Base-by-base conservation (phyloP, 495 filamentous ascomycete genomes). In the Penicillium subrubescens region DNA sequence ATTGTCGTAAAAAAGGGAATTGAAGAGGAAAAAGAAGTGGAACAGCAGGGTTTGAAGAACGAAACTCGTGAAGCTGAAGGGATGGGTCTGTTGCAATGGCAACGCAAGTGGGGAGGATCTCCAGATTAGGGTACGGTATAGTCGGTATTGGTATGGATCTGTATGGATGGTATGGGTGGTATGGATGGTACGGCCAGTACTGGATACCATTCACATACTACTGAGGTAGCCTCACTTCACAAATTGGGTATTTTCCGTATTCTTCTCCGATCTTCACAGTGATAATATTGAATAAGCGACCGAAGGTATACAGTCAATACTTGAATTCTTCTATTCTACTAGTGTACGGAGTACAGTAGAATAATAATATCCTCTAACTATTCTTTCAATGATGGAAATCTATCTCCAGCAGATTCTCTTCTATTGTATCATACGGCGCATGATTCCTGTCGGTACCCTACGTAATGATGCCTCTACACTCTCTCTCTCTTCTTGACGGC, bases 1-100 rank as follows among this genome's bases (percentile, higher is more conserved):
- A 68, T 63, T 55, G 56, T 69, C 57, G 48, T 59, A 59, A 71
- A 60, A 62, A 72, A 60, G 63, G 50, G 43, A 59, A 60, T 37
- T 54, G 51, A 53, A 62, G 53, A 66, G 53, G 63, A 65, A 60
- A 60, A 69, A 72, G 62, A 74, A 59, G 60, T 66, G 68, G 73
- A 75, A 79, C 66, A 65, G 59, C 68, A 44, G 59, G 60, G 61
- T 67, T 69, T 68, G 72, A 74, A 77, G 74, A 79, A 78, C 73
- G 75, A 73, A 69, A 71, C 64, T 68, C 62, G 66, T 81, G 79
- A 82, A 80, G 79, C 79, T 82, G 79, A 80, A 81, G 77, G 77
- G 77, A 79, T 79, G 76, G 70, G 67, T 77, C 77, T 82, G 79
- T 82, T 82, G 79, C 79, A 81, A 82, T 80, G 79, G 79, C 79